A percentile compares a stretch with the other conserved stretches of the same genome.
Evolutionary conservation across 805 yeast genomes (phyloP).

Genomic region (Saccharomycopsis malanga): DNA sequence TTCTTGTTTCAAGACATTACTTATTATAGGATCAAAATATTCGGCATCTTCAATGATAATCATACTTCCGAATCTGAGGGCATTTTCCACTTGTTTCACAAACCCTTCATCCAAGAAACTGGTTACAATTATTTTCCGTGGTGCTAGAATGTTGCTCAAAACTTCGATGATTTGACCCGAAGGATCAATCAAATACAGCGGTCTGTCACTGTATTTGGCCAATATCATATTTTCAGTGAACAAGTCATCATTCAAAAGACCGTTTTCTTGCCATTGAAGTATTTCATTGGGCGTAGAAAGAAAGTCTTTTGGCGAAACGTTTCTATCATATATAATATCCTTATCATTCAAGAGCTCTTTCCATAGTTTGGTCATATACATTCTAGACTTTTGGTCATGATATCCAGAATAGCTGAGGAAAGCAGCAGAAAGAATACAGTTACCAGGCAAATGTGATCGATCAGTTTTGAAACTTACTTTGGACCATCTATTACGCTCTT

Average conservation of each 20-base stretch:
- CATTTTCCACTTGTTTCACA: constrained; percentile 64
- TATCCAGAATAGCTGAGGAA: constrained; percentile 54
- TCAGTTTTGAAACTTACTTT: constrained; percentile 38
- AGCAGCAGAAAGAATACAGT: constrained; percentile 57
- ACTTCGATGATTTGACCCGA: constrained; percentile 39
- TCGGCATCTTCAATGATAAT: constrained; percentile 77
- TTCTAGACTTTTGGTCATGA: constrained; percentile 44
- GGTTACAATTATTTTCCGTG: constrained; percentile 42
- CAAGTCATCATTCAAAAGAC: constrained; percentile 52
- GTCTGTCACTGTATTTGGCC: constrained; percentile 32
- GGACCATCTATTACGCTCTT: constrained; percentile 75
- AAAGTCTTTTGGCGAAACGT: constrained; percentile 31
- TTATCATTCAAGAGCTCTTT: constrained; percentile 29
- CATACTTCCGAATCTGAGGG: constrained; percentile 75
- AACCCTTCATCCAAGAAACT: constrained; percentile 69
- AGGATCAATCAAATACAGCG: constrained; percentile 72
- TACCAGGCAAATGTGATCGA: constrained; percentile 50
- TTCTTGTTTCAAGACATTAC: constrained; percentile 55
- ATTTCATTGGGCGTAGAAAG: constrained; percentile 37
- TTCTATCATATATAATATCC: constrained; percentile 35
- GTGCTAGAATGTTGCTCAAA: constrained; percentile 29
- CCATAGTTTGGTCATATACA: constrained; percentile 32
- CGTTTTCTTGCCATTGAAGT: constrained; percentile 44
- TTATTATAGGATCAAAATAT: constrained; percentile 65
- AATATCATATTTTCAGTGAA: constrained; percentile 59